Base-by-base conservation (phyloP, 441 rosid species). In the Euphorbia celastroides region DNA sequence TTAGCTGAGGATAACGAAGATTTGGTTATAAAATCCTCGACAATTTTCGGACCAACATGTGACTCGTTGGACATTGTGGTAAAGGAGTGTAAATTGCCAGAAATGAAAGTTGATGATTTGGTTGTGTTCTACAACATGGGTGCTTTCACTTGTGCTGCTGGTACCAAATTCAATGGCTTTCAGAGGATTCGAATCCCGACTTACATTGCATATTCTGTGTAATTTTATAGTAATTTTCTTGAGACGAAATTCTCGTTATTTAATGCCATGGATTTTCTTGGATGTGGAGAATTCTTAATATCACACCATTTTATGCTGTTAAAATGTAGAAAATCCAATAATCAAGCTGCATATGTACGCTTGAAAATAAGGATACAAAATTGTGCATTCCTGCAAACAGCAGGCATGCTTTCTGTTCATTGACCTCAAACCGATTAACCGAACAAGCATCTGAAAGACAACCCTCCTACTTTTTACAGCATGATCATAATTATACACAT, bases 1-100 rank as follows among this genome's bases (percentile, higher is more conserved):
- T 36, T 36, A 7, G 12, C 11, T 3, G n/a, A 36, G 19, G 50
- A 55, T 19, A 13, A 20, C 19, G 17, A 17, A 17, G 61, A 32
- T 46, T 5, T 13, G 13, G 32, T 3, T n/a, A 30, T 27, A 62
- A 12, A 2, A 42, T 19, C 26, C 5, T 68, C 78, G 1, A 75
- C 59, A 0, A 44, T 75, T 7, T 71, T 62, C 25, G 78, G 72
- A 51, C 75, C 66, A 0, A 67, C 59, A 0, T 62, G 72, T 20
- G 69, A 71, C 59, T 2, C 66, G 10, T 5, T 42, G 17, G 48
- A 42, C 48, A 42, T 42, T 42, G 48, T 42, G 10, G 17, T 42
- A n/a, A 42, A 42, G 10, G 48, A 42, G 10, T 42, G 48, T n/a
- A 5, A 42, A 10, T 10, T 42, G 48, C 16, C 16, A 13, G 48